Percentiles rank a stretch among this genome's conserved stretches.
Evolutionary conservation across 1,284 basidiomycete genomes (phyloP).

Genomic region (Heterobasidion irregulare): DNA sequence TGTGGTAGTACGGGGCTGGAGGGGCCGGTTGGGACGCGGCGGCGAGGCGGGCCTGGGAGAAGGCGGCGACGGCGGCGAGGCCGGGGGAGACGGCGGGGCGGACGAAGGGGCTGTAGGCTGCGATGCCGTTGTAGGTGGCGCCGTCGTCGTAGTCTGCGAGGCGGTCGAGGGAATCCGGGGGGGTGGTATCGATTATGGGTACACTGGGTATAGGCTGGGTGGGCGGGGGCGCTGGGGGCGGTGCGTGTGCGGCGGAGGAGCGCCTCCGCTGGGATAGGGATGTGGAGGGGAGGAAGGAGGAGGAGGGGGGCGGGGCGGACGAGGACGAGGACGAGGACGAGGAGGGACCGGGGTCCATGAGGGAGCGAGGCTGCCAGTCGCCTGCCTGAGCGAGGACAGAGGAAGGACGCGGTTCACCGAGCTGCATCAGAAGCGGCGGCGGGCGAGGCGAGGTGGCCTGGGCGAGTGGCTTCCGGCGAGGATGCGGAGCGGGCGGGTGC

Average conservation of each 20-base stretch:
- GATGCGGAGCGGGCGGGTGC: too few relatives aligned
- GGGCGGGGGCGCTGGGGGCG: constrained; percentile 67
- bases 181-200: constrained; percentile 18
- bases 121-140: constrained; percentile 10
- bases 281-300: constrained; percentile 23
- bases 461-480: not conserved
- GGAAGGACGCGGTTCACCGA: constrained; percentile 8
- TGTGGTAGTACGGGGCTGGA: constrained; percentile 16
- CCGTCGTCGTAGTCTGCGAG: constrained; percentile 3
- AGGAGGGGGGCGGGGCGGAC: constrained; percentile 25
- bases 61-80: constrained; percentile 49
- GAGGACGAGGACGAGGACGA: constrained; percentile 5
- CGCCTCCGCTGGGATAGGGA: constrained; percentile 47
- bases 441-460: not conserved
- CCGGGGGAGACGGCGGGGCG: constrained; percentile 46
- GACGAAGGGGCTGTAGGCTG: constrained; percentile 25
- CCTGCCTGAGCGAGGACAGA: constrained; percentile 6
- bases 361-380: constrained; percentile 10
- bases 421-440: constrained; percentile 6
- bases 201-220: constrained; percentile 62
- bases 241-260: constrained; percentile 52
- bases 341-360: constrained; percentile 12
- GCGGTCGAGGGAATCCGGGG: constrained; percentile 17
- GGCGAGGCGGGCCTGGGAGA: constrained; percentile 43
- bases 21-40: constrained; percentile 22